Evolutionary conservation across 805 yeast species (phyloP).

Genomic region (Starmera quercuum): DNA sequence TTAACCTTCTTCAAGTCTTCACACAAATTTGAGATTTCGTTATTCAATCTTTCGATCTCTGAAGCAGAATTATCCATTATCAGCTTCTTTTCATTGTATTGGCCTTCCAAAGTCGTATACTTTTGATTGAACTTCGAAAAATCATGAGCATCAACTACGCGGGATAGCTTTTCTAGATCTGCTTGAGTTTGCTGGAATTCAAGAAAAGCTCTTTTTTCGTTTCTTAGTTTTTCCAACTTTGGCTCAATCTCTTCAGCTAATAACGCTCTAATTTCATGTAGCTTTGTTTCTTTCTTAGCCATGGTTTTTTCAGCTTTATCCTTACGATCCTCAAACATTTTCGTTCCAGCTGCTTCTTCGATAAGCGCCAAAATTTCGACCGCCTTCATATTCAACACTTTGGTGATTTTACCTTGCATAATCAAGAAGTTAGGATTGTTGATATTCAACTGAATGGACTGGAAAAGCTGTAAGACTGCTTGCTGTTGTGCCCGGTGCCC

Average conservation of each 20-base stretch:
- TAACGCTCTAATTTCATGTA: constrained; percentile 66
- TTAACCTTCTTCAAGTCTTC: constrained; percentile 53
- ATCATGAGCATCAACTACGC: constrained; percentile 74
- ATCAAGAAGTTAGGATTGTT: constrained; percentile 95
- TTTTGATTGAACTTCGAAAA: constrained; percentile 37
- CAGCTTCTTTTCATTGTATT: constrained; percentile 32
- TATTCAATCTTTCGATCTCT: constrained; percentile 36
- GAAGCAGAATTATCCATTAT: constrained; percentile 33
- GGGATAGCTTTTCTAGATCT: constrained; percentile 66
- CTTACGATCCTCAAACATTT: constrained; percentile 89
- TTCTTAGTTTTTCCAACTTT: constrained; percentile 69
- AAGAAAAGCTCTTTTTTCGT: constrained; percentile 73
- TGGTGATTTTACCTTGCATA: constrained; percentile 98
- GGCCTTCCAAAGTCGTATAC: constrained; percentile 35
- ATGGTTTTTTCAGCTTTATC: constrained; percentile 89
- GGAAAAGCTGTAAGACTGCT: constrained; percentile 83
- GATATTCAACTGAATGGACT: constrained; percentile 90
- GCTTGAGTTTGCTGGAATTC: constrained; percentile 84
- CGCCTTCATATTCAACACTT: constrained; percentile 94
- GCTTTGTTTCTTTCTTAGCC: constrained; percentile 82
- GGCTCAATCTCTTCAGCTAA: constrained; percentile 90
- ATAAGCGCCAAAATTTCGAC: constrained; percentile 80
- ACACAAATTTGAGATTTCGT: constrained; percentile 51
- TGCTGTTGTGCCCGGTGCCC: constrained; percentile 96
- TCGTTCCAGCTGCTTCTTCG: constrained; percentile 98